Conservation (phyloP, 768 basidiomycete species). For the Mycena galopus region DNA sequence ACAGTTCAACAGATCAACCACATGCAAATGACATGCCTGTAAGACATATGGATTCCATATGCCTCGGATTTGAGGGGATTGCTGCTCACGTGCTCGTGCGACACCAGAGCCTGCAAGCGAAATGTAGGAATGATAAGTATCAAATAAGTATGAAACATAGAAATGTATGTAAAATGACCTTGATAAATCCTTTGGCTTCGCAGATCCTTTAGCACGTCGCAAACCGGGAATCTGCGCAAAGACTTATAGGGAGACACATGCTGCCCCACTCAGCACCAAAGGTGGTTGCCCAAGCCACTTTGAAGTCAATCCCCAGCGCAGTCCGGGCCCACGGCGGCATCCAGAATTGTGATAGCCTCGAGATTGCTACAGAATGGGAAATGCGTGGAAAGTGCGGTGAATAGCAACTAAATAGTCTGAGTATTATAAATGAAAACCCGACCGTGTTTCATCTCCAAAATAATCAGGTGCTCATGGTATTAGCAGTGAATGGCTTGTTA, state of each 20-base stretch:
- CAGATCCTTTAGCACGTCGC: not conserved
- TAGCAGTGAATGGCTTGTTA: no score
- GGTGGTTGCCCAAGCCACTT: not conserved
- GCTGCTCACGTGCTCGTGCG: not conserved
- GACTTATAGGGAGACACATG: not conserved
- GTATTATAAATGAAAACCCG: no score
- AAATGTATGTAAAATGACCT: not conserved
- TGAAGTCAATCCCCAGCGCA: no score
- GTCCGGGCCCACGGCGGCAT: not conserved
- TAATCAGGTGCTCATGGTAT: no score
- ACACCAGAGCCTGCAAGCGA: not conserved
- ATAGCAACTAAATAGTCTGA: no score
- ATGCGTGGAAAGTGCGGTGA: no score
- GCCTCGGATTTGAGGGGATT: not conserved
- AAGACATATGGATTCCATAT: no score
- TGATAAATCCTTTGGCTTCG: not conserved
- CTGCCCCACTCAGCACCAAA: not conserved
- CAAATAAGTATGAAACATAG: no score
- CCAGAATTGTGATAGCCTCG: not conserved
- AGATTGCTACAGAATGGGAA: not conserved
- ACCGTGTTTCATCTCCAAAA: no score
- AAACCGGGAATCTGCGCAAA: conserved; percentile 1
- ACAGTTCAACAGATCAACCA: no score
- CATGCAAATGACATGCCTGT: no score
- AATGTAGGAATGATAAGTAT: not conserved